These are phyloP conservation scores for Rhodotorula graminis DNA, from an alignment of 768 basidiomycete species.

Conservation along the genomic window DNA sequence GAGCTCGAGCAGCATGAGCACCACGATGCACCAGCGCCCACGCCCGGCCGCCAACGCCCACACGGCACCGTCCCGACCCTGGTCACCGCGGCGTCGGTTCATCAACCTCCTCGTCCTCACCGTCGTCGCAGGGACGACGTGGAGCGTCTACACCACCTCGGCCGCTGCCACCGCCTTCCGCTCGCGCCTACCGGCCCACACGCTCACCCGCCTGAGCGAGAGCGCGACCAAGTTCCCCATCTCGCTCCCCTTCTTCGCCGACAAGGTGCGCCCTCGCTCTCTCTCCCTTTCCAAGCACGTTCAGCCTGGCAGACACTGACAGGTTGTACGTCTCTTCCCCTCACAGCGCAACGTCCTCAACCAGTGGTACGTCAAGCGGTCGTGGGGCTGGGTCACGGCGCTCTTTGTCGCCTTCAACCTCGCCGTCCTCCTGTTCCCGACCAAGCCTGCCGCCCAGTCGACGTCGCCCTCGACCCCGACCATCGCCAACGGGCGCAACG, in stretches of 20 bases:
- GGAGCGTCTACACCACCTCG: conserved; percentile 21
- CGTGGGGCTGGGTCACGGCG: conserved; percentile 81
- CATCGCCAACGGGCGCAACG: background rate
- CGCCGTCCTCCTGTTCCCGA: conserved; percentile 26
- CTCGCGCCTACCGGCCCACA: conserved; percentile 34
- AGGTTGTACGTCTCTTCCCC: too few relatives aligned
- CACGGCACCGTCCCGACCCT: background rate
- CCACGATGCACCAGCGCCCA: background rate
- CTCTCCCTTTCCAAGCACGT: too few relatives aligned
- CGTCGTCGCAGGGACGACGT: conserved; percentile 27
- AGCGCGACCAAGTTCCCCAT: conserved; percentile 20
- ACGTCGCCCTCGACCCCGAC: background rate
- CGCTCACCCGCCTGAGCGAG: conserved; percentile 8
- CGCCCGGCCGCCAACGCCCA: background rate
- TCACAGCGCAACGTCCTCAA: conserved; percentile 69
- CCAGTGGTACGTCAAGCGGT: conserved; percentile 76
- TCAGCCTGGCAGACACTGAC: background rate
- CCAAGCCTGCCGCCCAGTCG: background rate
- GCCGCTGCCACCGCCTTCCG: conserved; percentile 38
- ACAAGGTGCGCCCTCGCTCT: conserved; percentile 18
- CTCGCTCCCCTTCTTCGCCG: conserved; percentile 34
- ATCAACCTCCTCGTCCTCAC: conserved; percentile 23
- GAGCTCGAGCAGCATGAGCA: background rate
- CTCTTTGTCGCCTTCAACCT: conserved; percentile 21
- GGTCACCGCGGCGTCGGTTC: conserved; percentile 4